Conservation (phyloP, 78 protist species). For the Speleostelium caveatum region DNA sequence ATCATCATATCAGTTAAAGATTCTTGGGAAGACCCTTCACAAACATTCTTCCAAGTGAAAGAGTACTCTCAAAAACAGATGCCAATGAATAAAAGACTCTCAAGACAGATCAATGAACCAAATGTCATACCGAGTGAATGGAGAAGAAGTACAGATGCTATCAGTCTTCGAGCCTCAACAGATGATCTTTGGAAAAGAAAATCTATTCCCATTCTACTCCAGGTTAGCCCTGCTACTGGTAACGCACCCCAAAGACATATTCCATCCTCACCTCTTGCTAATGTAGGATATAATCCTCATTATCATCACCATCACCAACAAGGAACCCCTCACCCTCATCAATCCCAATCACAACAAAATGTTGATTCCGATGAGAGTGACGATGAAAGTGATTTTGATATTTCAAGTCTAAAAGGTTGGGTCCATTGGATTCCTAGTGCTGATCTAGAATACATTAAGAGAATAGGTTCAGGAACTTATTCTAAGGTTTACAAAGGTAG, state of each 20-base stretch:
- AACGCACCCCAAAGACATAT: constrained; percentile 54
- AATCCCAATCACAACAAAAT: background rate
- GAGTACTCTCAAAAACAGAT: constrained; percentile 20
- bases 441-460: constrained; percentile 79
- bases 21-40: constrained; percentile 73
- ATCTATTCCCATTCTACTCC: constrained; percentile 61
- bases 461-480: constrained; percentile 79
- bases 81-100: constrained; percentile 30
- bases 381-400: constrained; percentile 46
- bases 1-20: constrained; percentile 39
- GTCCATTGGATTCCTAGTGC: constrained; percentile 64
- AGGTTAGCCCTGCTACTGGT: constrained; percentile 20
- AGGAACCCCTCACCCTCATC: background rate
- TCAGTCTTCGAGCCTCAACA: constrained; percentile 10
- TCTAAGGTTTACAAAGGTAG: constrained; percentile 80
- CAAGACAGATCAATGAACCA: constrained; percentile 53
- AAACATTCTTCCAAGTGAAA: constrained; percentile 50
- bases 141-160: constrained; percentile 65
- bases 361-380: constrained; percentile 15
- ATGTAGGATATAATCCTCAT: background rate
- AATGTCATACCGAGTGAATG: constrained; percentile 66
- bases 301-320: background rate
- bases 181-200: constrained; percentile 70
- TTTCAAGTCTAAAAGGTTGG: constrained; percentile 38
- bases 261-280: constrained; percentile 13